Evolutionary conservation across 2,329 filamentous ascomycete genomes (phyloP), one percentile per base, ranked within the genome.

Genomic region (Claviceps sorghi): DNA sequence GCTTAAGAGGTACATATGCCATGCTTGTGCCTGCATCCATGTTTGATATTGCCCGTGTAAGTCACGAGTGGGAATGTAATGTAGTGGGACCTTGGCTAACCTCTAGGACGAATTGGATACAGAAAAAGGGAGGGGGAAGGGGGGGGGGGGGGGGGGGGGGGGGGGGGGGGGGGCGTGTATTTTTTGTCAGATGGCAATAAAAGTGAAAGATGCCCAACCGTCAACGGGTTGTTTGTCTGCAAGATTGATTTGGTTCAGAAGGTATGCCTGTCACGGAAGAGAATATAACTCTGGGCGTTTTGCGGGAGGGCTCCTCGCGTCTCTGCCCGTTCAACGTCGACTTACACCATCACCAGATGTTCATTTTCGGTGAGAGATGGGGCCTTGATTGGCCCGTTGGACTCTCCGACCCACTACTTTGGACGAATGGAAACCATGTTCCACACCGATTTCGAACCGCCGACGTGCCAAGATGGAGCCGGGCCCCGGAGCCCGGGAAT

Each of bases 31-130:
- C 52, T 57, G 55, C 60, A 67, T 64, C 64, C 66, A 68, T 68
- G 62, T 64, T 67, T 66, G 66, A 64, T 55, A 46, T 51, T 34
- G 63, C 64, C 60, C 62, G 65, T 69, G 61, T 68, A 68, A 67
- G 67, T 68, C 67, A 44, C 15, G 44, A 29, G 29, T n/a, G 43
- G n/a, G 29, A 69, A 65, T 64, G 61, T 62, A 41, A 65, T 62
- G 62, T 67, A 65, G 67, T 69, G 67, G 67, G 68, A 69, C 67
- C 67, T 67, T 65, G 51, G 63, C 62, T 65, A 59, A 58, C 58
- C 62, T 58, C 57, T 54, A 59, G 60, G 65, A 60, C 64, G 64
- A 66, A 67, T 63, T 64, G 65, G 64, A 63, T 58, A 64, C 59
- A 60, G 63, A 60, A 30, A 32, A 34, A 34, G 4, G 15, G 44